A percentile compares a stretch with the other conserved stretches of the same genome.
These are phyloP conservation scores for Boletus tomentosulus DNA, from an alignment of 768 basidiomycete species.

Conservation along the genomic window DNA sequence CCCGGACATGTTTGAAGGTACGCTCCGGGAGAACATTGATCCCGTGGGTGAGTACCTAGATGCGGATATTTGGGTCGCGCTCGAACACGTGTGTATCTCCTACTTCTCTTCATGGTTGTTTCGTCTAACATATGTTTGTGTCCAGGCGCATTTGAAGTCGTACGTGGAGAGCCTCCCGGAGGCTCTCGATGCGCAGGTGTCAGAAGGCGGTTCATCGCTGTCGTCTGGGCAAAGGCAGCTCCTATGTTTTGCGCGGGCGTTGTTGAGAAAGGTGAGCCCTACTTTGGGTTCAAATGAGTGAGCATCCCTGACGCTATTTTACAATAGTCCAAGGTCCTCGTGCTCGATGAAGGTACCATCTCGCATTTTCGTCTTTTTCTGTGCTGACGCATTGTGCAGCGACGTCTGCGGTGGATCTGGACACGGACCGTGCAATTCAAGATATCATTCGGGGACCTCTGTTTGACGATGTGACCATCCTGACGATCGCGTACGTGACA, in stretches of 20 bases:
- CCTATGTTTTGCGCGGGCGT: conserved; percentile 82
- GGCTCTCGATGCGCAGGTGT: conserved; percentile 66
- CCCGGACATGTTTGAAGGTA: conserved; percentile 67
- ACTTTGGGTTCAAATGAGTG: neutral
- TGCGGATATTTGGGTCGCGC: conserved; percentile 81
- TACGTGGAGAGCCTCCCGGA: conserved; percentile 64
- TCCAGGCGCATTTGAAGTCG: conserved; percentile 60
- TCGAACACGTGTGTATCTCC: conserved; percentile 50
- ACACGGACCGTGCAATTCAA: conserved; percentile 87
- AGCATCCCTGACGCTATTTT: neutral
- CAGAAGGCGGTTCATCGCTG: conserved; percentile 78
- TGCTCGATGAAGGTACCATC: conserved; percentile 79
- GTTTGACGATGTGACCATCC: conserved; percentile 74
- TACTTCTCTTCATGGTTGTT: neutral
- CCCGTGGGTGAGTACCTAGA: conserved; percentile 74
- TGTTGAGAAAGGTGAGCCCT: conserved; percentile 61
- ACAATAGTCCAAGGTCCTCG: conserved; percentile 71
- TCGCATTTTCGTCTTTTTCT: neutral
- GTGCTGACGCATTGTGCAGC: conserved; percentile 38
- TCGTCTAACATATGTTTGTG: neutral
- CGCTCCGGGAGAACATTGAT: conserved; percentile 84
- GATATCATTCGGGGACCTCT: conserved; percentile 78
- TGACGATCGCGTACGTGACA: conserved; percentile 77
- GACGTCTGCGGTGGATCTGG: conserved; percentile 85
- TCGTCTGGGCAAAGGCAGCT: conserved; percentile 85